These are phyloP conservation scores for Globisporangium middletonii DNA, from an alignment of 352 stramenopile species.

Conservation along the genomic window DNA sequence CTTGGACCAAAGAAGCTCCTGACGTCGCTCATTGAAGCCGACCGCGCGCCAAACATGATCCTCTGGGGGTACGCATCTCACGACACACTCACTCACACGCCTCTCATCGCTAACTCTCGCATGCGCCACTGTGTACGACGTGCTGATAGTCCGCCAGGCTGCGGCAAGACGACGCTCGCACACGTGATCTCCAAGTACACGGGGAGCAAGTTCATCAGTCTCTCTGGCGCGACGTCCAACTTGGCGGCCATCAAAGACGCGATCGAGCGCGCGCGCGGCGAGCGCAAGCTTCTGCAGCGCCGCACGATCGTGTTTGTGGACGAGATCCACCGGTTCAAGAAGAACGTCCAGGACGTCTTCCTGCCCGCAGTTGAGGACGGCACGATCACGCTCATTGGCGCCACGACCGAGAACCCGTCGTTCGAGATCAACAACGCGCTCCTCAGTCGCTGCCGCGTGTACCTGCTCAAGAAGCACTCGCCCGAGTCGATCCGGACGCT, in stretches of 20 bases:
- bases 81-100: no score
- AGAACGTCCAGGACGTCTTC: constrained; percentile 84
- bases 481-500: constrained; percentile 56
- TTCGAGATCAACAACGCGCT: constrained; percentile 87
- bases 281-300: constrained; percentile 53
- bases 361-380: constrained; percentile 82
- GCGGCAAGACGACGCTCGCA: constrained; percentile 83
- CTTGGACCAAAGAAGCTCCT: constrained; percentile 56
- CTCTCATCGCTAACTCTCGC: no score
- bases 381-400: constrained; percentile 84
- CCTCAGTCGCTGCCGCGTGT: constrained; percentile 73
- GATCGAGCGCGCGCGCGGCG: constrained; percentile 58
- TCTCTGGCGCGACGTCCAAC: constrained; percentile 73
- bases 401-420: constrained; percentile 86
- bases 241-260: constrained; percentile 69
- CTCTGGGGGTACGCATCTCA: constrained; percentile 68
- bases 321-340: constrained; percentile 88
- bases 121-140: no score
- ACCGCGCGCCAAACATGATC: constrained; percentile 83
- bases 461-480: constrained; percentile 69
- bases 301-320: constrained; percentile 86
- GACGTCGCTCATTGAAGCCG: constrained; percentile 47
- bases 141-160: constrained; percentile 78
- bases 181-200: constrained; percentile 69
- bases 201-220: constrained; percentile 55